Evolutionary conservation across 306 rosid species (phyloP).

Genomic region (Fragaria vesca): DNA sequence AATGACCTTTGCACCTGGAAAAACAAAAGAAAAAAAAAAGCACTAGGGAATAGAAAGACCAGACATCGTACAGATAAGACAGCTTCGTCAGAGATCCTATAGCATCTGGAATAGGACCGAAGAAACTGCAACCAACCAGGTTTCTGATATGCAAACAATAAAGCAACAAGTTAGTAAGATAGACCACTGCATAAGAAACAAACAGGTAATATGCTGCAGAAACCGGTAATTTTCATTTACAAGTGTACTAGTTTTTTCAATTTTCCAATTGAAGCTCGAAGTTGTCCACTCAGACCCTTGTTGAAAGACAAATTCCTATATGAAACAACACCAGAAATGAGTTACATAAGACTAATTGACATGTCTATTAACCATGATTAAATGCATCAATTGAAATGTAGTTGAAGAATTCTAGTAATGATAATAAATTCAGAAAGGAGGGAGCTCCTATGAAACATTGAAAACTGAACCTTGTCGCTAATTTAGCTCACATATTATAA

Average conservation of each 20-base stretch:
- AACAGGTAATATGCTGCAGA: not conserved
- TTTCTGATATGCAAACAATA: constrained; percentile 36
- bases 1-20: not conserved
- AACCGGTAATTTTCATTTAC: constrained; percentile 17
- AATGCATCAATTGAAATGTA: not conserved
- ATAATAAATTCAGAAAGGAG: not conserved
- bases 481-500: not conserved
- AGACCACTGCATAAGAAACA: not conserved
- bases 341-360: not conserved
- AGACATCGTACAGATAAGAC: constrained; percentile 48
- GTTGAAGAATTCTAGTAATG: not conserved
- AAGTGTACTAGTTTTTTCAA: constrained; percentile 26
- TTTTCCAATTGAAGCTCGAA: constrained; percentile 39
- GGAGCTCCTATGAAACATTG: not conserved
- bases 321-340: not conserved
- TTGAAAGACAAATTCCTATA: constrained; percentile 55
- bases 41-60: not conserved
- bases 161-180: not conserved
- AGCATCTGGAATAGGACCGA: constrained; percentile 55
- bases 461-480: not conserved
- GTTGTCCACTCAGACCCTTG: constrained; percentile 40
- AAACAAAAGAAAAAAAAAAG: not conserved
- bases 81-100: constrained; percentile 58
- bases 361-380: not conserved
- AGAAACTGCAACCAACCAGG: constrained; percentile 63